Evolutionary conservation across 331 rosid genomes (phyloP).

Genomic region (Ulmus americana): DNA sequence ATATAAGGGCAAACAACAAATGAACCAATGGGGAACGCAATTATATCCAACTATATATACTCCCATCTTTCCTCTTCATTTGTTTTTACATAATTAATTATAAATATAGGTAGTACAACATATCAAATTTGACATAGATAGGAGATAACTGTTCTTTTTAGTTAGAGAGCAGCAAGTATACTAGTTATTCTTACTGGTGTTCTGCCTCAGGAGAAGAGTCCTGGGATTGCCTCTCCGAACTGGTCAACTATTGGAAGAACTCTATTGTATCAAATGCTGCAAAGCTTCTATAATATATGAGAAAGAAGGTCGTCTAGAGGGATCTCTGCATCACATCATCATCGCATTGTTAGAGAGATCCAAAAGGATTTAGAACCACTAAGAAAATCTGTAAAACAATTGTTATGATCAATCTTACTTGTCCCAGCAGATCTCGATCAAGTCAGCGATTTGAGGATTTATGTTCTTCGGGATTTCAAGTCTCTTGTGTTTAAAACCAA

Average conservation of each 20-base stretch:
- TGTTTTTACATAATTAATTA: neutral
- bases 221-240: neutral
- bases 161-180: neutral
- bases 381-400: neutral
- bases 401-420: constrained; percentile 41
- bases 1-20: no score
- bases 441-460: constrained; percentile 63
- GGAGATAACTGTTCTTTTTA: neutral
- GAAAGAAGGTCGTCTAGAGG: constrained; percentile 88
- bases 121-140: neutral
- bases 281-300: constrained; percentile 71
- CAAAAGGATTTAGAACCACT: neutral
- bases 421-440: constrained; percentile 91
- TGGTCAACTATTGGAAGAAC: constrained; percentile 21
- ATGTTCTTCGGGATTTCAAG: constrained; percentile 72
- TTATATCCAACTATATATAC: neutral
- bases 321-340: constrained; percentile 52
- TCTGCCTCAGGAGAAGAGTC: neutral
- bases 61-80: no score
- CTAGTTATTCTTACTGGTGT: neutral
- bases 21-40: neutral
- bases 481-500: constrained; percentile 71
- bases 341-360: constrained; percentile 9
- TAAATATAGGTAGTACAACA: neutral
- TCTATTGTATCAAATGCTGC: constrained; percentile 50